These are phyloP conservation scores for Microbotryum saponariae DNA, from an alignment of 1,284 basidiomycete genomes.

Conservation along the genomic window DNA sequence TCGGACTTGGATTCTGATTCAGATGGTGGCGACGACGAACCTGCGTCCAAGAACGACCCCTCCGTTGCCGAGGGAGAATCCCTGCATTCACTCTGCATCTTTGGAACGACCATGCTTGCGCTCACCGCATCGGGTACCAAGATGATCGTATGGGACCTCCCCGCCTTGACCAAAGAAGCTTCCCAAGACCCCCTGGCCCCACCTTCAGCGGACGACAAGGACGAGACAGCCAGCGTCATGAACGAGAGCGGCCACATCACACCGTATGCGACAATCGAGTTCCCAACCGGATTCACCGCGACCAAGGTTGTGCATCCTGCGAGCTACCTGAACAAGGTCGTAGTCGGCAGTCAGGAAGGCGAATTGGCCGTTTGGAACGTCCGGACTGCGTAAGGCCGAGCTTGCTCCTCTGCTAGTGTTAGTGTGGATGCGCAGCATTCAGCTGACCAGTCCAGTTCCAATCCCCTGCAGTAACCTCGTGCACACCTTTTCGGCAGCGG, in stretches of 20 bases:
- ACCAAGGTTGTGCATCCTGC: constrained; percentile 81
- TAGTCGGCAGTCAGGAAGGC: constrained; percentile 76
- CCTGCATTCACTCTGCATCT: constrained; percentile 47
- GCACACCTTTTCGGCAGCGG: constrained; percentile 42
- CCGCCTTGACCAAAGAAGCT: constrained; percentile 23
- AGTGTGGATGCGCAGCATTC: no score
- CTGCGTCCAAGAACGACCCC: not conserved
- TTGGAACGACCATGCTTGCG: constrained; percentile 70
- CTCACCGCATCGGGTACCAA: constrained; percentile 65
- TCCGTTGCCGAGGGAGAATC: constrained; percentile 48
- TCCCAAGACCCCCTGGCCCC: constrained; percentile 18
- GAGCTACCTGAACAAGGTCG: constrained; percentile 93
- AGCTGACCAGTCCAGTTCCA: not conserved
- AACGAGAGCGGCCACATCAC: constrained; percentile 3
- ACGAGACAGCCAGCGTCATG: constrained; percentile 42
- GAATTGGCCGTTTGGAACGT: constrained; percentile 91
- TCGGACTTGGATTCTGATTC: not conserved
- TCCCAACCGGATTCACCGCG: constrained; percentile 72
- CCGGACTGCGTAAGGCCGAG: constrained; percentile 58
- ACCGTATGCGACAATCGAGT: constrained; percentile 58
- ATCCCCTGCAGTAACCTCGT: constrained; percentile 42
- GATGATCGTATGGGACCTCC: constrained; percentile 67
- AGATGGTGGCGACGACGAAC: constrained; percentile 2
- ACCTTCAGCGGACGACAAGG: constrained; percentile 49
- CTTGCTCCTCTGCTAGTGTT: constrained; percentile 8